A percentile compares a stretch with the other conserved stretches of the same genome.
These are phyloP conservation scores for Exobasidium rhododendri DNA, from an alignment of 1,284 basidiomycete genomes.

Conservation along the genomic window DNA sequence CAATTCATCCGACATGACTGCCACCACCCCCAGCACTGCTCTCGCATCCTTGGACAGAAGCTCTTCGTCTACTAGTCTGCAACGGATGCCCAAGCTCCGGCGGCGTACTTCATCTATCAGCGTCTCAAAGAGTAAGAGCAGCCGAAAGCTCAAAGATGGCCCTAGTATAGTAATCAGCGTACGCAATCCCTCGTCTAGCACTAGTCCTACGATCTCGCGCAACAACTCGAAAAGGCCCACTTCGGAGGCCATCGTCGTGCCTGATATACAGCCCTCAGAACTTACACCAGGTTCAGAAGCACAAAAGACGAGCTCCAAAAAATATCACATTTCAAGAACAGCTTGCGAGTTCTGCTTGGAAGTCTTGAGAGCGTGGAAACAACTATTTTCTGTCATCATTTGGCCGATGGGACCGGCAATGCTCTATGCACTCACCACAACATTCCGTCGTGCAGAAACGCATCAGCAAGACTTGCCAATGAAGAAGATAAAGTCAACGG, in stretches of 20 bases:
- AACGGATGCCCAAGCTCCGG: not conserved
- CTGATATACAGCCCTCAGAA: not conserved
- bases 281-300: not conserved
- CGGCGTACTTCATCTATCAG: not conserved
- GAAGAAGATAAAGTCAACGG: not conserved
- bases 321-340: not conserved
- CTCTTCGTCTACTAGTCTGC: not conserved
- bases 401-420: not conserved
- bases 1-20: not conserved
- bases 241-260: not conserved
- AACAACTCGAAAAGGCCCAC: not conserved
- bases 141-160: constrained; percentile 6
- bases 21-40: not conserved
- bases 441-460: not conserved
- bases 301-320: not conserved
- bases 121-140: not conserved
- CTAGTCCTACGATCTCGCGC: not conserved
- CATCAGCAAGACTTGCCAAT: not conserved
- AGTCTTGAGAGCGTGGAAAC: not conserved
- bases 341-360: not conserved
- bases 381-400: not conserved
- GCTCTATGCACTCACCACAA: not conserved
- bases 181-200: not conserved
- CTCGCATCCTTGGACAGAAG: not conserved
- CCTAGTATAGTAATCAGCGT: constrained; percentile 10